These are phyloP conservation scores for Zhuliangozyma blackwelliae DNA, from an alignment of 1,139 yeast species.

Conservation along the genomic window DNA sequence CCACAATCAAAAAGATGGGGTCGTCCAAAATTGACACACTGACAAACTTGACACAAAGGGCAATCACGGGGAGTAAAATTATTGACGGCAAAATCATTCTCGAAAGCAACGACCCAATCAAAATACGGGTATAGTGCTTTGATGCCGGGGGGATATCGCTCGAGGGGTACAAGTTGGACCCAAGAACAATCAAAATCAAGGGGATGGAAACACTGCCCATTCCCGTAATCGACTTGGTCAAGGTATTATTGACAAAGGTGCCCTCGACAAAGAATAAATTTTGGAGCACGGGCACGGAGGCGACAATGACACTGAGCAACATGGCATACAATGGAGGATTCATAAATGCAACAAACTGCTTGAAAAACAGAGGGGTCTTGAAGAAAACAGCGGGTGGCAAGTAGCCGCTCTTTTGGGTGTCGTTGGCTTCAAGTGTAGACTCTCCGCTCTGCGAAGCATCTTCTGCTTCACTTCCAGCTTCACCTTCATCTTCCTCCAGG, in stretches of 20 bases:
- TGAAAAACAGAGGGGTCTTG: constrained; percentile 7
- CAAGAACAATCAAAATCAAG: constrained; percentile 65
- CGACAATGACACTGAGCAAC: constrained; percentile 78
- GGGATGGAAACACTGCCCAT: constrained; percentile 90
- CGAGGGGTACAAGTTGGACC: constrained; percentile 71
- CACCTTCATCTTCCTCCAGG: background rate
- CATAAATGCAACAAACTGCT: constrained; percentile 51
- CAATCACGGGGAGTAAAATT: constrained; percentile 62
- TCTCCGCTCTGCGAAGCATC: no score
- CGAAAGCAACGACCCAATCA: constrained; percentile 64
- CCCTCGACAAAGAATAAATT: constrained; percentile 53
- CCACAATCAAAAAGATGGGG: constrained; percentile 75
- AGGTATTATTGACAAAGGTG: constrained; percentile 66
- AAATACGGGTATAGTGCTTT: constrained; percentile 53
- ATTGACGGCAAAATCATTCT: constrained; percentile 76
- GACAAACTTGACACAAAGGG: constrained; percentile 60
- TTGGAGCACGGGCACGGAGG: constrained; percentile 71
- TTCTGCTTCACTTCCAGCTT: background rate
- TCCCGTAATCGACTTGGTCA: constrained; percentile 72
- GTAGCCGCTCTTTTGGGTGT: no score
- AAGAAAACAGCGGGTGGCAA: no score
- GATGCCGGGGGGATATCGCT: constrained; percentile 62
- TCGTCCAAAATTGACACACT: constrained; percentile 72
- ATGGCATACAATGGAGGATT: constrained; percentile 95
- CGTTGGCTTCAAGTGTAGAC: no score